These are phyloP conservation scores for Zygotorulaspora danielsina DNA, from an alignment of 805 yeast species.

Conservation along the genomic window DNA sequence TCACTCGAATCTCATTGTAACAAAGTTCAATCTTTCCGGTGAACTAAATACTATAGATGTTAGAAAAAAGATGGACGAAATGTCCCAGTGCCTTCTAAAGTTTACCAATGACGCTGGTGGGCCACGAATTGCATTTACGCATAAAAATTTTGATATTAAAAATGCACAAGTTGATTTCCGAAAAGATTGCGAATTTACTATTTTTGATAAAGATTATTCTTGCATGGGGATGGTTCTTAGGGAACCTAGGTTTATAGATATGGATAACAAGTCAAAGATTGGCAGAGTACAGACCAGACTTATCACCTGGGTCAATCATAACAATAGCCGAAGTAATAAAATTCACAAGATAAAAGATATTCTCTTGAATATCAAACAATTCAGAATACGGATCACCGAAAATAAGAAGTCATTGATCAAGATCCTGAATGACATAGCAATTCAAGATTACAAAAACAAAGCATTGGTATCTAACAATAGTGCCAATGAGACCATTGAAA, in stretches of 20 bases:
- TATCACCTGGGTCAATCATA: constrained; percentile 6
- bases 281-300: constrained; percentile 10
- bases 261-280: constrained; percentile 9
- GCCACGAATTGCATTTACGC: constrained; percentile 15
- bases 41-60: constrained; percentile 9
- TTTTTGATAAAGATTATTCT: constrained; percentile 16
- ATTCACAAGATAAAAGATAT: constrained; percentile 6
- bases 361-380: neutral
- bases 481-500: constrained; percentile 6
- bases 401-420: constrained; percentile 1
- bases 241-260: constrained; percentile 9
- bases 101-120: constrained; percentile 16
- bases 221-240: constrained; percentile 20
- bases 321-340: constrained; percentile 2
- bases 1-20: constrained; percentile 1
- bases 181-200: constrained; percentile 19
- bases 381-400: constrained; percentile 1
- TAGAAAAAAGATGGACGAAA: constrained; percentile 4
- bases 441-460: constrained; percentile 5
- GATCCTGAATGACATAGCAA: constrained; percentile 5
- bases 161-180: constrained; percentile 17
- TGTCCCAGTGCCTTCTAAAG: constrained; percentile 10
- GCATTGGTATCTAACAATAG: neutral
- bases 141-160: constrained; percentile 12
- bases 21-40: constrained; percentile 13